Evolutionary conservation across 305 asterid genomes (phyloP), one percentile per base, ranked within the genome.

Genomic region (Fraxinus baroniana): DNA sequence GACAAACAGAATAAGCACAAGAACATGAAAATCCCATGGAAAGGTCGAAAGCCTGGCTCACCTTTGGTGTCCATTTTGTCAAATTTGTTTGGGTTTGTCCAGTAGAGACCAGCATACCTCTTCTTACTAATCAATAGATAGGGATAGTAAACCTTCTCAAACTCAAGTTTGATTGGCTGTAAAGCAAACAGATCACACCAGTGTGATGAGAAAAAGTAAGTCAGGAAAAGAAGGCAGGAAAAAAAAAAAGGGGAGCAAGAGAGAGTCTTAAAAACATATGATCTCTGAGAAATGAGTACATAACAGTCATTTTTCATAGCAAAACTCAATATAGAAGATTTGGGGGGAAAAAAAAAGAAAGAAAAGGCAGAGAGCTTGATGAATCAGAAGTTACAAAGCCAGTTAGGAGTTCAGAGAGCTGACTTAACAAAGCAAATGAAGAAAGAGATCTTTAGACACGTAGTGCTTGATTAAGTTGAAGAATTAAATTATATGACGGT

Each of bases 11-110:
- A 36, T 37, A 33, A 78, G 28, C 78, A 72, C 73, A 52, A 71
- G 18, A 82, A 80, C 55, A 26, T 66, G 74, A 77, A 39, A 46
- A 75, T 44, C 66, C 68, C 80, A 74, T 20, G 77, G 75, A 52
- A 77, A 79, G 77, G 75, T 74, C 33, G 44, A 79, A 39, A 79
- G 80, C 57, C 44, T 28, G 76, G 80, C 88, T 86, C 89, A 94
- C 99, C 99, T 91, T 96, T 96, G 26, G 97, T 91, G 82, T 96
- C 98, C 98, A 96, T 96, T 90, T 94, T 96, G 90, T 96, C 99
- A 84, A 88, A 92, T 86, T 94, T 96, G 85, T 89, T 85, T 55
- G 97, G 98, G 89, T 91, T 96, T 85, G 99, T 94, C 98, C 99
- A 96, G 82, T 91, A 87, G 85, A 96, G 99, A 80, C 99, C 99